Evolutionary conservation across 345 rosid genomes (phyloP).

Genomic region (Hibiscus trionum): DNA sequence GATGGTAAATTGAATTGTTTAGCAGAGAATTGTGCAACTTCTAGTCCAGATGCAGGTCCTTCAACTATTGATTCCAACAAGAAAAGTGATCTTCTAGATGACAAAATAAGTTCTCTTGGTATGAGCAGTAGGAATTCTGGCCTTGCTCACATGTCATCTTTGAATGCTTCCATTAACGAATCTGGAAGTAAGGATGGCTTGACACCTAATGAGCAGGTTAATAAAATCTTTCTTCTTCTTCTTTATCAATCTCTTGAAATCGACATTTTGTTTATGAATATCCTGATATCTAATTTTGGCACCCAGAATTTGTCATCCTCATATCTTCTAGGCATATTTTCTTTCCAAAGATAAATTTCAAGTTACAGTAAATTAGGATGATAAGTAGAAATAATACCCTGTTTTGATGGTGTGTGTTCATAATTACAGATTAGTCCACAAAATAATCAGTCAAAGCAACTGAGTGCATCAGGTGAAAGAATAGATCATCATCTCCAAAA

Average conservation of each 20-base stretch:
- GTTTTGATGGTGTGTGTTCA: neutral
- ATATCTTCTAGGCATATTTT: neutral
- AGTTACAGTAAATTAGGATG: neutral
- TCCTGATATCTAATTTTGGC: neutral
- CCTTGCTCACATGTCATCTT: conserved; percentile 15
- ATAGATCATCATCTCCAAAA: conserved; percentile 27
- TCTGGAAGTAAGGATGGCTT: conserved; percentile 34
- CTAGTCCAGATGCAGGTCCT: conserved; percentile 28
- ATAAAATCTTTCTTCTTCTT: conserved; percentile 12
- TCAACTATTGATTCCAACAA: conserved; percentile 26
- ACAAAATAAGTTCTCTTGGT: conserved; percentile 27
- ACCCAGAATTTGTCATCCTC: neutral
- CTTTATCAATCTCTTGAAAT: neutral
- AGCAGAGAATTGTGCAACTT: conserved; percentile 29
- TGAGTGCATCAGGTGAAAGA: conserved; percentile 32
- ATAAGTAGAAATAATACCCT: neutral
- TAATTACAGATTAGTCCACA: conserved; percentile 36
- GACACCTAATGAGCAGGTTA: conserved; percentile 41
- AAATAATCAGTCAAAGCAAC: conserved; percentile 33
- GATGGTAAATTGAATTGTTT: conserved; percentile 30
- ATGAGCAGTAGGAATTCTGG: conserved; percentile 21
- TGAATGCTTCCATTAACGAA: conserved; percentile 26
- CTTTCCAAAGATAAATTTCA: neutral
- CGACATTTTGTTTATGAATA: neutral
- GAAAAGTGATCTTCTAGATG: conserved; percentile 23